Percentiles rank a stretch among this genome's conserved stretches.
These are phyloP conservation scores for Solanum bukasovii DNA, from an alignment of 257 asterid genomes.

Conservation along the genomic window DNA sequence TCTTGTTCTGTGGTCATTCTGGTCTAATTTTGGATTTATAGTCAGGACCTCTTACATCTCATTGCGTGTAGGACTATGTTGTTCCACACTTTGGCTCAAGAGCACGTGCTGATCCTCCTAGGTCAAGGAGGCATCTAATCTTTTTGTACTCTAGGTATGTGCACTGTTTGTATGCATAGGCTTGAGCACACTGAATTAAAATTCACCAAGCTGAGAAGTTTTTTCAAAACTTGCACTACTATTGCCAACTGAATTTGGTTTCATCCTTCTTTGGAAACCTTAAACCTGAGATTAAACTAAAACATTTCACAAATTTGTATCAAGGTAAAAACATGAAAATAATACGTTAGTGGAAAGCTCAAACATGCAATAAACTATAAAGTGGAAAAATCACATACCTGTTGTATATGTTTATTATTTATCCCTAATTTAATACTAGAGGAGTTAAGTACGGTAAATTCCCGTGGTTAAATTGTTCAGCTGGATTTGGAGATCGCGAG, in stretches of 20 bases:
- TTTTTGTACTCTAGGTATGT: constrained; percentile 4
- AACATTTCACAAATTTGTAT: background rate
- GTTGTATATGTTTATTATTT: background rate
- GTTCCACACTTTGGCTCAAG: constrained; percentile 7
- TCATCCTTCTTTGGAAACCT: background rate
- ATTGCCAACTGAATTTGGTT: background rate
- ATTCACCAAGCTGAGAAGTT: background rate
- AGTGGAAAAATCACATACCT: background rate
- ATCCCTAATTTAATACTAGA: background rate
- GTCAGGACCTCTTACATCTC: constrained; percentile 4
- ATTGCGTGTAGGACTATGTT: background rate
- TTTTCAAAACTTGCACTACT: background rate
- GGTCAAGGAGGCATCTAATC: constrained; percentile 1
- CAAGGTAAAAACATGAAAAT: background rate
- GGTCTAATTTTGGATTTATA: constrained; percentile 1
- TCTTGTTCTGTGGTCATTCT: background rate
- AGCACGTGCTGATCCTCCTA: constrained; percentile 3
- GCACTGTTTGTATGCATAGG: constrained; percentile 1
- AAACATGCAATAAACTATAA: background rate
- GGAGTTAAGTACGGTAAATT: background rate
- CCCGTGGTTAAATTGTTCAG: background rate
- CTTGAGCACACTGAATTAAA: background rate
- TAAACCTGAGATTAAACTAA: background rate
- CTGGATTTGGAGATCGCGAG: background rate
- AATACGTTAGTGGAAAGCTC: background rate